Percentiles rank a stretch among this genome's conserved stretches.
These are phyloP conservation scores for Rhizopus delemar DNA, from an alignment of 371 early-diverging fungal species.

Conservation along the genomic window DNA sequence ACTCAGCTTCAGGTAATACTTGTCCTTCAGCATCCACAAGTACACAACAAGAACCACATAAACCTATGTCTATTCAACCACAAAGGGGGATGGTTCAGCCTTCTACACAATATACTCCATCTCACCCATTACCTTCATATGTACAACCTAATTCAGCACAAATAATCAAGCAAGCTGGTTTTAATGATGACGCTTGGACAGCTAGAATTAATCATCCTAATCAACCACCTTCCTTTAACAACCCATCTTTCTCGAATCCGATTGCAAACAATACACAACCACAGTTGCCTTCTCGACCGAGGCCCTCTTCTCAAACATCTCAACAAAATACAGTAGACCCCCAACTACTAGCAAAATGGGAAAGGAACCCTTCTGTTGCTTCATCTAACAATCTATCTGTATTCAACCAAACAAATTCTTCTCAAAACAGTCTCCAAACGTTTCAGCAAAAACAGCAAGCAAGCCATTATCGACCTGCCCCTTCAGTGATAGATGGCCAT, in stretches of 20 bases:
- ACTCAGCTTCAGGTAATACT: constrained; percentile 44
- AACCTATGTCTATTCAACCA: too few species aligned
- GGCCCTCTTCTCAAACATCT: constrained; percentile 32
- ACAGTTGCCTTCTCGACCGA: constrained; percentile 25
- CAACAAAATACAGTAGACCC: constrained; percentile 42
- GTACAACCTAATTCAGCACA: neutral
- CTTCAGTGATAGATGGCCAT: constrained; percentile 3
- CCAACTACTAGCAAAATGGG: constrained; percentile 42
- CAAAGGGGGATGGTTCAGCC: constrained; percentile 21
- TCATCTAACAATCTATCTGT: constrained; percentile 8
- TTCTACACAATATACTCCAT: neutral
- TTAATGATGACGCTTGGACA: constrained; percentile 62
- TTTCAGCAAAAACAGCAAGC: constrained; percentile 21
- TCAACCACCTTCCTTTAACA: constrained; percentile 20
- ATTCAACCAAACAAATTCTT: constrained; percentile 21
- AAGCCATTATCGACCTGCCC: neutral
- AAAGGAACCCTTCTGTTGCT: constrained; percentile 21
- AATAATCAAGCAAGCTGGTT: constrained; percentile 23
- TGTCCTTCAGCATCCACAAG: constrained; percentile 23
- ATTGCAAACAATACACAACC: neutral
- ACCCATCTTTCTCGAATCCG: neutral
- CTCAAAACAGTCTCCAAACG: constrained; percentile 12
- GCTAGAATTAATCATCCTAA: constrained; percentile 30
- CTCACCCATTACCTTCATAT: neutral
- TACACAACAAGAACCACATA: constrained; percentile 27